Conservation (phyloP, 306 rosid genomes). For the Lathyrus oleraceus region DNA sequence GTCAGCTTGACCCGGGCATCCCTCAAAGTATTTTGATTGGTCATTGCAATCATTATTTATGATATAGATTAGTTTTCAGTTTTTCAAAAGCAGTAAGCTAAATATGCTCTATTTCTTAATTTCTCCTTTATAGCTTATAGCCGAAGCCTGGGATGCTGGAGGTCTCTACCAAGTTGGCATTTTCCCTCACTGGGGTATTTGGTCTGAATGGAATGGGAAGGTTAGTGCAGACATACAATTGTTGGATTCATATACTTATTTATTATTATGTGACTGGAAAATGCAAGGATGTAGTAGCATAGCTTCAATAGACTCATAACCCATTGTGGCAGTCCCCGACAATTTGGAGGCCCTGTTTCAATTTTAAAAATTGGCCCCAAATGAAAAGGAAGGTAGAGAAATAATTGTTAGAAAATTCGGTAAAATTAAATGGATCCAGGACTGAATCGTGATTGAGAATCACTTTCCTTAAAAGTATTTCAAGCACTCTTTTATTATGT, state of each 20-base stretch:
- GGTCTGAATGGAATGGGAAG: conserved; percentile 99
- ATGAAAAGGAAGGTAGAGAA: no score
- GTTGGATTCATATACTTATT: conserved; percentile 25
- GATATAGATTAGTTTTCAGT: conserved; percentile 27
- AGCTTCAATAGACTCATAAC: conserved; percentile 10
- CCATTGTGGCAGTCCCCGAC: no score
- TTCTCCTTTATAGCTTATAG: conserved; percentile 70
- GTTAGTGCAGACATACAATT: conserved; percentile 49
- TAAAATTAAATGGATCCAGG: no score
- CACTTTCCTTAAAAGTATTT: no score
- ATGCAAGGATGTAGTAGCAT: conserved; percentile 7
- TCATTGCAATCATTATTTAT: conserved; percentile 17
- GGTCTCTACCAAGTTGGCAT: conserved; percentile 96
- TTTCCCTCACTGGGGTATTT: conserved; percentile 95
- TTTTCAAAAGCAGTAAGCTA: conserved; percentile 32
- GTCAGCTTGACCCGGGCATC: conserved; percentile 22
- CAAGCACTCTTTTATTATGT: no score
- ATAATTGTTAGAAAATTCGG: no score
- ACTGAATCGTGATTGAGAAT: no score
- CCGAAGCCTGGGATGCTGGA: conserved; percentile 99
- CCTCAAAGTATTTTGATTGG: conserved; percentile 35
- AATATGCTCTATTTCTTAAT: conserved; percentile 22
- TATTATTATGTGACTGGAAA: conserved; percentile 17
- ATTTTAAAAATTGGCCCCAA: no score
- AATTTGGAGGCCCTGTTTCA: no score